Evolutionary conservation across 345 rosid genomes (phyloP).

Genomic region (Populus deltoides): DNA sequence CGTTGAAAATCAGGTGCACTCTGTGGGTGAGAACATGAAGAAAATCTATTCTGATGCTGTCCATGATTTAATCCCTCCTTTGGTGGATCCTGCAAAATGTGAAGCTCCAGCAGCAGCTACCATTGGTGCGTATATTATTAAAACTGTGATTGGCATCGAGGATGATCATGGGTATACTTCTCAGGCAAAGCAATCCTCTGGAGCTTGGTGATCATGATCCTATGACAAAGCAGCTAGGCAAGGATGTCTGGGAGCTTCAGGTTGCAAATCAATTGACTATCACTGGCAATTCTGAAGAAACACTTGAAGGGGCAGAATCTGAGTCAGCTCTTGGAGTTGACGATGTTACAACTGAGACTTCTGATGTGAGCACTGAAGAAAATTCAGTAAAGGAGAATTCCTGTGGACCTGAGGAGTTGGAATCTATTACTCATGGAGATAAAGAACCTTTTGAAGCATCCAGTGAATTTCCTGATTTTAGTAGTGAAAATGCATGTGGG

Average conservation of each 20-base stretch:
- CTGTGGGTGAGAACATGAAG: constrained; percentile 39
- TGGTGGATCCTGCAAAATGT: constrained; percentile 26
- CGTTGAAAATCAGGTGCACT: constrained; percentile 43
- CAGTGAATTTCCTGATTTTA: constrained; percentile 15
- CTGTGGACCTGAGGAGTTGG: constrained; percentile 15
- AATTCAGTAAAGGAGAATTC: constrained; percentile 21
- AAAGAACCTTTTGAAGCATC: constrained; percentile 16
- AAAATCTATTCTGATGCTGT: constrained; percentile 38
- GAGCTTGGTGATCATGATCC: constrained; percentile 13
- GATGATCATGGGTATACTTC: constrained; percentile 12
- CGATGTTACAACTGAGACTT: constrained; percentile 9
- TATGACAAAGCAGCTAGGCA: constrained; percentile 1
- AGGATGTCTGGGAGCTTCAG: constrained; percentile 3
- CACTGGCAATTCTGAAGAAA: constrained; percentile 8
- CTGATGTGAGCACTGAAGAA: constrained; percentile 26
- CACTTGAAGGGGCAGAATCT: constrained; percentile 15
- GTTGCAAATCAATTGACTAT: background rate
- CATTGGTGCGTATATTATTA: constrained; percentile 1
- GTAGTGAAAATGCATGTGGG: constrained; percentile 11
- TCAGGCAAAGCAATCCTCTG: constrained; percentile 6
- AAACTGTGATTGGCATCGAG: constrained; percentile 19
- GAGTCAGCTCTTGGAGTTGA: constrained; percentile 14
- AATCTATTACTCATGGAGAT: constrained; percentile 11
- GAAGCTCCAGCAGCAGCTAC: constrained; percentile 26
- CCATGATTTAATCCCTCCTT: constrained; percentile 30